These are phyloP conservation scores for Geotrichum histeridarum DNA, from an alignment of 1,139 yeast genomes.

Conservation along the genomic window DNA sequence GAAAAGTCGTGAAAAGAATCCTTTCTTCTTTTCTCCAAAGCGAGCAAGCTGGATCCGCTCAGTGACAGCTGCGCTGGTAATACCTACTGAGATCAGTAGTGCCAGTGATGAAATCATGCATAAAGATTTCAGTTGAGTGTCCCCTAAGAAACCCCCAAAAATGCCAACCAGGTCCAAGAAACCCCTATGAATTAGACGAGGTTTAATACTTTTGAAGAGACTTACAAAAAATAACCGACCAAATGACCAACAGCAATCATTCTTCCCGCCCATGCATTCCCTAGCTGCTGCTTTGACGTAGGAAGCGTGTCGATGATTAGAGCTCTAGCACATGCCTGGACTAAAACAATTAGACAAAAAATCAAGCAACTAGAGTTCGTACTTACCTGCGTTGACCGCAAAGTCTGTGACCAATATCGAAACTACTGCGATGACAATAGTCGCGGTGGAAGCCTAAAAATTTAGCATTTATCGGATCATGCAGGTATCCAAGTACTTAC, in stretches of 20 bases:
- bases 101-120: conserved; percentile 44
- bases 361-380: neutral
- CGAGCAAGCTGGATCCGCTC: conserved; percentile 25
- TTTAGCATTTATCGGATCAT: neutral
- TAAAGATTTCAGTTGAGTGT: conserved; percentile 49
- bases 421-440: conserved; percentile 46
- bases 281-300: conserved; percentile 48
- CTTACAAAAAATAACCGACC: conserved; percentile 44
- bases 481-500: conserved; percentile 4
- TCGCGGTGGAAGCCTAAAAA: conserved; percentile 16
- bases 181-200: conserved; percentile 35
- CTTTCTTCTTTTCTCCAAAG: conserved; percentile 15
- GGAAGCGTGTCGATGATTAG: conserved; percentile 55
- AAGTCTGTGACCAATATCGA: conserved; percentile 52
- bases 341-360: conserved; percentile 31
- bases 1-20: conserved; percentile 17
- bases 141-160: conserved; percentile 41
- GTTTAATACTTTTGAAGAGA: neutral
- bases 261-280: conserved; percentile 72
- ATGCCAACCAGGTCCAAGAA: conserved; percentile 40
- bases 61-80: conserved; percentile 40
- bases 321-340: conserved; percentile 58
- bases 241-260: conserved; percentile 58
- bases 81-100: conserved; percentile 39
- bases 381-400: conserved; percentile 41